Percentiles rank a stretch among this genome's conserved stretches.
Conservation (phyloP, 371 early-diverging fungal species). For the Mortierella polycephala region DNA sequence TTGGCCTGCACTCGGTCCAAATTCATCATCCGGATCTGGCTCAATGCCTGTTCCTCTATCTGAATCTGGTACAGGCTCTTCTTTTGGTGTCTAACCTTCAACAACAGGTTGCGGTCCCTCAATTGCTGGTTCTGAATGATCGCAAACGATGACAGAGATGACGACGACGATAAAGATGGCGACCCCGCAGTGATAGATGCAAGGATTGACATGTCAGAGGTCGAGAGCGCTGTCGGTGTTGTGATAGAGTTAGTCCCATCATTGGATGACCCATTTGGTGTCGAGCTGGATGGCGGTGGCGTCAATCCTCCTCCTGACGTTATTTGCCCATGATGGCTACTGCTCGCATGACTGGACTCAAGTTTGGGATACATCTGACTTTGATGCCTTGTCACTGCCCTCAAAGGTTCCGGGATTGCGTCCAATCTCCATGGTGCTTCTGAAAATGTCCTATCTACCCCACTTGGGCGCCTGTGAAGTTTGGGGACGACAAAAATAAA, state of each 20-base stretch:
- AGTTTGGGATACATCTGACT: conserved; percentile 46
- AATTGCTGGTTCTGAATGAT: conserved; percentile 54
- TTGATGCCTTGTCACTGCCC: conserved; percentile 41
- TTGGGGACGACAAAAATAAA: neutral
- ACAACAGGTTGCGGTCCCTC: conserved; percentile 35
- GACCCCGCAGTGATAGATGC: neutral
- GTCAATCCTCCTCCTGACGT: conserved; percentile 1
- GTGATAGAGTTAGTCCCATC: neutral
- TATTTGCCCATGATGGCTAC: neutral
- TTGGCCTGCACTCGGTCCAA: conserved; percentile 30
- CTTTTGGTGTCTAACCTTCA: conserved; percentile 35
- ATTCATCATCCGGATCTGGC: conserved; percentile 16
- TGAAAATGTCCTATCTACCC: conserved; percentile 16
- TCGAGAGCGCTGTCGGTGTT: conserved; percentile 2
- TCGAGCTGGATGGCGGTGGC: conserved; percentile 3
- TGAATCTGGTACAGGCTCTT: conserved; percentile 54
- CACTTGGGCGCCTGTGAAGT: conserved; percentile 14
- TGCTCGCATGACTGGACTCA: conserved; percentile 2
- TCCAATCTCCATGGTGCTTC: conserved; percentile 53
- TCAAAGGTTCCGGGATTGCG: conserved; percentile 45
- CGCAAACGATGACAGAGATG: conserved; percentile 39
- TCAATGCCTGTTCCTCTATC: conserved; percentile 44
- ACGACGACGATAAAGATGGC: conserved; percentile 1
- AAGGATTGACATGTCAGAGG: neutral
- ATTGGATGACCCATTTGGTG: neutral